These are phyloP conservation scores for Termitomyces sp. DNA, from an alignment of 768 basidiomycete species.

Conservation along the genomic window DNA sequence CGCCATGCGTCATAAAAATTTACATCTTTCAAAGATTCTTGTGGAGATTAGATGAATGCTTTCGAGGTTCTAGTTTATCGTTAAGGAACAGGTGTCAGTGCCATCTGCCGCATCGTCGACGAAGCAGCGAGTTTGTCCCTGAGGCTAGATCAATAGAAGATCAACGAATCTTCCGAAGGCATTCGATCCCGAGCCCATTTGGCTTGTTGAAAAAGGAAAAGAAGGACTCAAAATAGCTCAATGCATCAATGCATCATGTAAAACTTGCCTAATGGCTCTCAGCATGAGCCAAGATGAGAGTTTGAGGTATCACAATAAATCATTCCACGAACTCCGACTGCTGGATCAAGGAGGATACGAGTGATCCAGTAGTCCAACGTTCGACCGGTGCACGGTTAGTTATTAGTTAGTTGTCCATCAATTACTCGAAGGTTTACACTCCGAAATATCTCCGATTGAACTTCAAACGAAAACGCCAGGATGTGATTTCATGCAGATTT, in stretches of 20 bases:
- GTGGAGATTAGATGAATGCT: not conserved
- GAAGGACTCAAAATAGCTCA: not conserved
- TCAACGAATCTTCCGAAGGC: not conserved
- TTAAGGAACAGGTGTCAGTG: slow-evolving; percentile 1
- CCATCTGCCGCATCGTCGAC: not conserved
- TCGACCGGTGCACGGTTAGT: too few relatives aligned
- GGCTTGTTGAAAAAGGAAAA: not conserved
- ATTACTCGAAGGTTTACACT: not conserved
- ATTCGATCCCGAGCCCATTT: not conserved
- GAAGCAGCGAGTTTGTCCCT: not conserved
- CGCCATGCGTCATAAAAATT: not conserved
- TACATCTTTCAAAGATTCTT: not conserved
- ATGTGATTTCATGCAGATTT: not conserved
- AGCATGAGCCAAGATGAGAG: not conserved
- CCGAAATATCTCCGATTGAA: slow-evolving; percentile 8
- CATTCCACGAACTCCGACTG: not conserved
- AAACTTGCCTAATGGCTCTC: not conserved
- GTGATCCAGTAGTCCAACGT: not conserved
- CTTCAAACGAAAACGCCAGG: not conserved
- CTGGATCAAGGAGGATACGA: not conserved
- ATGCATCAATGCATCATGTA: not conserved
- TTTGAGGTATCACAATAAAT: not conserved
- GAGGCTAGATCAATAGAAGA: not conserved
- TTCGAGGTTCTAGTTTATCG: not conserved
- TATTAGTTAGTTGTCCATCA: not conserved